Base-by-base conservation (phyloP, 257 asterid species). In the Jaltomata sinuosa region DNA sequence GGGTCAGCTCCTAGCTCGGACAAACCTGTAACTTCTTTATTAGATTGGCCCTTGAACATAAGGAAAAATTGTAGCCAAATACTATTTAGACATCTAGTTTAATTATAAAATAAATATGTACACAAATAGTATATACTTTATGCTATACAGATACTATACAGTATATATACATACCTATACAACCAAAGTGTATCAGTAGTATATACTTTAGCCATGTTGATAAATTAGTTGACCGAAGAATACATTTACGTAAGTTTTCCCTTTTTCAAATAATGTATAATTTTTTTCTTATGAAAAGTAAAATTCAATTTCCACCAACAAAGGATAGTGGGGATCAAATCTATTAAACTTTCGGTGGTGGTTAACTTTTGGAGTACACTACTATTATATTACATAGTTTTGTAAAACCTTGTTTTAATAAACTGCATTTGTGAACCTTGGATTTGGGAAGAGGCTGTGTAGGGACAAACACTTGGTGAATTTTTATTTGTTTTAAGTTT, bases 321-420 rank as follows among this genome's bases (percentile, higher is more conserved):
- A 57, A 10, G 31, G 45, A 19, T 19, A 21, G 34, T 52, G 82
- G 40, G 80, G 76, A 31, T 82, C 49, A 82, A 68, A 83, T 68
- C 69, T 83, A 64, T 45, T 34, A 22, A 85, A 52, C 80, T 47
- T 81, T 83, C 54, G 76, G 54, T 85, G 85, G 85, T 78, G 78
- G 84, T 87, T n/a, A 78, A 47, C 81, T 47, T 49, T 76, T 4
- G 81, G 42, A 22, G 42, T 47, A 47, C n/a, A 27, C 27, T 27
- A 25, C 0, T 64, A 64, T 27, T 61, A 62, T 64, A 62, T 61
- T 71, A 71, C 54, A 11, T 0, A 5, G 11, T 42, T 14, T 72
- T n/a, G 11, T 40, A n/a, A 40, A 72, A 72, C 16, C 32, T 15
- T 74, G 38, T 4, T 74, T 6, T 74, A 8, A 25, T 74, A 42